A percentile compares a stretch with the other conserved stretches of the same genome.
phyloP scores from a whole-genome alignment of 2,329 filamentous ascomycete species.

The Tympanopsis confertula region DNA sequence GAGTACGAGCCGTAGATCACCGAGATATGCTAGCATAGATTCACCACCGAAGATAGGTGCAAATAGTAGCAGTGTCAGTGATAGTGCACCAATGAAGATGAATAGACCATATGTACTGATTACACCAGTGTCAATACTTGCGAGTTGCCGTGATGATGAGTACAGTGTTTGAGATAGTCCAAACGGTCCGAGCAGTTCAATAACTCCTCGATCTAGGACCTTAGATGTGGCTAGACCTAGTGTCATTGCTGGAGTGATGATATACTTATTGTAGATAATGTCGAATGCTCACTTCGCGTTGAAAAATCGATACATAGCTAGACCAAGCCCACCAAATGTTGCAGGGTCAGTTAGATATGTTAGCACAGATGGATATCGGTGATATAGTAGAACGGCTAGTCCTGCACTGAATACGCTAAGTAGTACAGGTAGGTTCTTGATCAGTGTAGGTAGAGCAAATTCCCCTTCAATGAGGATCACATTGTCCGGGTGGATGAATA shows the following conservation, averaged over 20 bases:
- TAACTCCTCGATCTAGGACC: conserved; percentile 19
- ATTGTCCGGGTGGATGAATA: conserved; percentile 16
- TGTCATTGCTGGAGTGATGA: conserved; percentile 17
- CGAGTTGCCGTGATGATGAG: conserved; percentile 10
- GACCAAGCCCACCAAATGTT: conserved; percentile 13
- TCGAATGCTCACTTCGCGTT: conserved; percentile 18
- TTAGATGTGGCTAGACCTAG: conserved; percentile 21
- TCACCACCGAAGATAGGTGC: no score
- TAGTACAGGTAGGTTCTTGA: conserved; percentile 16
- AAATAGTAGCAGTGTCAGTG: no score
- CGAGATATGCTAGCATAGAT: no score
- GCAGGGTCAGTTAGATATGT: conserved; percentile 9
- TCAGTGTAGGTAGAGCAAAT: conserved; percentile 15
- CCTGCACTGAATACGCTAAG: conserved; percentile 13
- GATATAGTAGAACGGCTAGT: conserved; percentile 10
- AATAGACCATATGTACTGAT: conserved; percentile 13
- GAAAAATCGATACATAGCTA: conserved; percentile 17
- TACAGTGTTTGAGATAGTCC: conserved; percentile 12
- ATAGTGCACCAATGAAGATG: conserved; percentile 13
- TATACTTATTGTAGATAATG: conserved; percentile 22
- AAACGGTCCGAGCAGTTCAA: conserved; percentile 17
- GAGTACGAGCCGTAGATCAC: no score
- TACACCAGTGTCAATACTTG: conserved; percentile 11
- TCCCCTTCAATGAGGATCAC: conserved; percentile 15
- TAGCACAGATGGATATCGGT: conserved; percentile 2